These are phyloP conservation scores for Punctularia strigosozonata DNA, from an alignment of 768 basidiomycete species.

Conservation along the genomic window DNA sequence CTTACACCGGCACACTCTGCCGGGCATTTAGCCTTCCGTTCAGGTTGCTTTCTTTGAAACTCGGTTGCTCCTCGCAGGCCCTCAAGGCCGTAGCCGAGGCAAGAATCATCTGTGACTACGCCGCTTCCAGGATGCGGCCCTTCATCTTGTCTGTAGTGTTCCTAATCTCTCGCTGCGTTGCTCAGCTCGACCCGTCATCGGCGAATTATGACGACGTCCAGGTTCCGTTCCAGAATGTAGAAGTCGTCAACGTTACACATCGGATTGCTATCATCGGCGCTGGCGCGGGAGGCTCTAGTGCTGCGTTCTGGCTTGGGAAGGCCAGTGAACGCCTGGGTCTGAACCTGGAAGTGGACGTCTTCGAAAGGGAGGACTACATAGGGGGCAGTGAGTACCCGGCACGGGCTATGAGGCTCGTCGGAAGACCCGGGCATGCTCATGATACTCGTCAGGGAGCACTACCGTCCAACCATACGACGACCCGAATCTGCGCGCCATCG, in stretches of 20 bases:
- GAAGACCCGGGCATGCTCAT: conserved; percentile 5
- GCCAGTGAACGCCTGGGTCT: conserved; percentile 60
- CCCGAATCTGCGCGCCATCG: conserved; percentile 46
- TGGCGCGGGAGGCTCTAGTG: conserved; percentile 77
- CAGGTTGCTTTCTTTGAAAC: too few species aligned
- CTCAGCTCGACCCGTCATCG: too few species aligned
- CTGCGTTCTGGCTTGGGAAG: conserved; percentile 76
- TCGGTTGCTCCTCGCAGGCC: too few species aligned
- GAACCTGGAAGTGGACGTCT: conserved; percentile 73
- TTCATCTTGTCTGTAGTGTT: too few species aligned
- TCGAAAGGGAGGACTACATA: conserved; percentile 63
- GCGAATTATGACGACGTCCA: too few species aligned
- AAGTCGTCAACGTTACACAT: conserved; percentile 22
- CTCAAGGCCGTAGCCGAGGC: too few species aligned
- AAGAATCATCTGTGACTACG: too few species aligned
- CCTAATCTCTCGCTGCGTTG: too few species aligned
- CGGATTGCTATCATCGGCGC: conserved; percentile 84
- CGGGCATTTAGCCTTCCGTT: too few species aligned
- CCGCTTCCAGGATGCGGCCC: too few species aligned
- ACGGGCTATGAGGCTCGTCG: not conserved
- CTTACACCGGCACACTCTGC: too few species aligned
- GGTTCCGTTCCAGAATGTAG: too few species aligned
- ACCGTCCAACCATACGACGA: conserved; percentile 63
- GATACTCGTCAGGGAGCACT: conserved; percentile 51
- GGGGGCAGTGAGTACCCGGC: conserved; percentile 73